phyloP scores from a whole-genome alignment of 1,284 basidiomycete species.

The Apiotrichum domesticum region DNA sequence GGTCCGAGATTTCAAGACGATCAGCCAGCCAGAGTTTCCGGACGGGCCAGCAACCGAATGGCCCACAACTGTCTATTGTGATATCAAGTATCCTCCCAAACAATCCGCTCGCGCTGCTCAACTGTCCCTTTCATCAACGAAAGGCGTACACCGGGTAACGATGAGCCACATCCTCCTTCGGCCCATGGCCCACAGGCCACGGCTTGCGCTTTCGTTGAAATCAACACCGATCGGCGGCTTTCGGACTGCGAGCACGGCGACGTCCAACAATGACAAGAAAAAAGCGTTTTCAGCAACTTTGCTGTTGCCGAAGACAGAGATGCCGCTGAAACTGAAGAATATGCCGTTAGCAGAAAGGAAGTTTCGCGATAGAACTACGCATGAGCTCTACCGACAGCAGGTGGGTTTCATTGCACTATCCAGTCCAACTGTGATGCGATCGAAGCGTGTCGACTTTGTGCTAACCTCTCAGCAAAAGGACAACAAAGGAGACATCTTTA shows the following conservation, averaged over 20 bases:
- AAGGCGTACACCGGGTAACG: too few relatives aligned
- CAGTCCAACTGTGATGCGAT: background rate
- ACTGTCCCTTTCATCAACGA: too few relatives aligned
- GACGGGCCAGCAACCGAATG: too few relatives aligned
- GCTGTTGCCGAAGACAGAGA: slow-evolving; percentile 72
- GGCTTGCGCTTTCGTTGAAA: too few relatives aligned
- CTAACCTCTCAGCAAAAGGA: slow-evolving; percentile 56
- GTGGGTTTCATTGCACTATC: slow-evolving; percentile 46
- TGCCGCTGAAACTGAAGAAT: slow-evolving; percentile 70
- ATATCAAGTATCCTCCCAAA: too few relatives aligned
- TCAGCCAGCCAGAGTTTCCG: too few relatives aligned
- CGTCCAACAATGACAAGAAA: slow-evolving; percentile 18
- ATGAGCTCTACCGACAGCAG: slow-evolving; percentile 81
- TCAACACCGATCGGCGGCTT: background rate
- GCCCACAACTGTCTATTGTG: too few relatives aligned
- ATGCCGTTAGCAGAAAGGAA: slow-evolving; percentile 56
- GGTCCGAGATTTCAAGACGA: too few relatives aligned
- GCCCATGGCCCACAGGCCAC: too few relatives aligned
- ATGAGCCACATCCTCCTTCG: too few relatives aligned
- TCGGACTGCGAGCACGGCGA: slow-evolving; percentile 1
- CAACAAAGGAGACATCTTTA: slow-evolving; percentile 55
- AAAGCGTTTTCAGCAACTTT: slow-evolving; percentile 62
- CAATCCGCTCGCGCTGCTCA: too few relatives aligned
- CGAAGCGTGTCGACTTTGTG: background rate
- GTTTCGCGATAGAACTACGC: slow-evolving; percentile 63